phyloP scores from a whole-genome alignment of 805 yeast species.

The Saccharomycopsis oosterbeekiorum region DNA sequence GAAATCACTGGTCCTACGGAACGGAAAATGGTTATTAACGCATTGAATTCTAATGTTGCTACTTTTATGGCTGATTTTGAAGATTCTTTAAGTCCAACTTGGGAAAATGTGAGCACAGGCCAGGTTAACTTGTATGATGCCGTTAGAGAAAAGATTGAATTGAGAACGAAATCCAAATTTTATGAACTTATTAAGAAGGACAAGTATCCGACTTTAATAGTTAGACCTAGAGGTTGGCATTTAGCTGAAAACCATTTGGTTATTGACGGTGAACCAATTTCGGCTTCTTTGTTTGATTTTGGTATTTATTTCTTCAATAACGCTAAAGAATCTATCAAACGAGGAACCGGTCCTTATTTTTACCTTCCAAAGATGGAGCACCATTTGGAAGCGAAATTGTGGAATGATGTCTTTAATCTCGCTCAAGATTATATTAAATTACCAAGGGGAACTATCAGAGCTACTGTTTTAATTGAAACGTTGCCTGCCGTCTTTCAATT shows the following conservation, averaged over 20 bases:
- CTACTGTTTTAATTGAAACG: slow-evolving; percentile 63
- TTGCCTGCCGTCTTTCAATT: slow-evolving; percentile 66
- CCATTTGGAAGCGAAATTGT: slow-evolving; percentile 63
- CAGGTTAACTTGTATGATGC: slow-evolving; percentile 65
- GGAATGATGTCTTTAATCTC: slow-evolving; percentile 62
- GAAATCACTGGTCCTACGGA: slow-evolving; percentile 74
- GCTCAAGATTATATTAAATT: slow-evolving; percentile 55
- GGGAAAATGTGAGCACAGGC: slow-evolving; percentile 58
- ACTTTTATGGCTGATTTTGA: slow-evolving; percentile 73
- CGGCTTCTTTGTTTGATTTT: slow-evolving; percentile 61
- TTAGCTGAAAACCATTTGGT: slow-evolving; percentile 53
- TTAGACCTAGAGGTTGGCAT: slow-evolving; percentile 65
- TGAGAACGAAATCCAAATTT: slow-evolving; percentile 29
- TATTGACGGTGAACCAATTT: slow-evolving; percentile 59
- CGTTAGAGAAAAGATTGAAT: slow-evolving; percentile 44
- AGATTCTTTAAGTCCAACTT: slow-evolving; percentile 63
- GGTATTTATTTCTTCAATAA: slow-evolving; percentile 63
- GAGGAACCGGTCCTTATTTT: slow-evolving; percentile 63
- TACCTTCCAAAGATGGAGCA: slow-evolving; percentile 72
- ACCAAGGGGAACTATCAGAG: slow-evolving; percentile 62
- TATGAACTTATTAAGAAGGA: slow-evolving; percentile 38
- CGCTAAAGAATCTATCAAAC: slow-evolving; percentile 45
- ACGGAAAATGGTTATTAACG: slow-evolving; percentile 67
- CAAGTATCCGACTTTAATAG: slow-evolving; percentile 41
- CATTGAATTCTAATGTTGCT: slow-evolving; percentile 57